A percentile compares a stretch with the other conserved stretches of the same genome.
phyloP scores from a whole-genome alignment of 1,284 basidiomycete genomes.

The Caloboletus firmus region DNA sequence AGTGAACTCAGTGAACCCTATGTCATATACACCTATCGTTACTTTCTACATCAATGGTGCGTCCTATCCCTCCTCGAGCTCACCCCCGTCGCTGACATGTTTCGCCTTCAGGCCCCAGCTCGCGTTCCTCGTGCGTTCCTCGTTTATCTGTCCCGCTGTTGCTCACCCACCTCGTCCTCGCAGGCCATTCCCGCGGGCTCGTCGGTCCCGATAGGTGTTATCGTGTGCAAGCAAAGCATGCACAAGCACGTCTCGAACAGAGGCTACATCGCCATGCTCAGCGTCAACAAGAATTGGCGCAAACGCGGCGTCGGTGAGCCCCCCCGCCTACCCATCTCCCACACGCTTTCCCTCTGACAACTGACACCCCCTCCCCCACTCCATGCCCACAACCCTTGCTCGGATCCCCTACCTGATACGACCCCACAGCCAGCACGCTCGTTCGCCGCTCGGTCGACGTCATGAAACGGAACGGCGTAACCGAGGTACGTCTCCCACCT shows the following conservation, averaged over 20 bases:
- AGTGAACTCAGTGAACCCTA: conserved; percentile 94
- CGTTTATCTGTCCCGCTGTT: rapidly evolving
- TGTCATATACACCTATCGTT: conserved; percentile 91
- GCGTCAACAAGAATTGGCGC: conserved; percentile 77
- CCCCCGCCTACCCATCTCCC: not conserved
- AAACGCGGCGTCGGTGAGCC: conserved; percentile 84
- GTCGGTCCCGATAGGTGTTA: conserved; percentile 77
- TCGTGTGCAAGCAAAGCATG: conserved; percentile 93
- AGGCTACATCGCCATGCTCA: conserved; percentile 98
- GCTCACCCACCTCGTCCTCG: conserved; percentile 11
- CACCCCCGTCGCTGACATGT: conserved; percentile 5
- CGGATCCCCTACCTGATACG: not conserved
- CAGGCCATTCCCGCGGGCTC: conserved; percentile 47
- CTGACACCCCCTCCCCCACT: not conserved
- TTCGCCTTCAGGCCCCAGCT: conserved; percentile 78
- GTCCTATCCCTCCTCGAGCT: conserved; percentile 22
- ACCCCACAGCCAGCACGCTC: conserved; percentile 28
- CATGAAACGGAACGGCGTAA: conserved; percentile 79
- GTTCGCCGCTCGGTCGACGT: conserved; percentile 67
- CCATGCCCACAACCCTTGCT: conserved; percentile 4
- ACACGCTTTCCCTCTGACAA: too few species aligned
- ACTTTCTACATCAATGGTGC: conserved; percentile 93
- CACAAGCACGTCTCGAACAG: conserved; percentile 78
- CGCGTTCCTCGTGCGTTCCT: conserved; percentile 76
- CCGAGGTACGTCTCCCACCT: conserved; percentile 60